Evolutionary conservation across 306 rosid species (phyloP), one percentile per base, ranked within the genome.

Genomic region (Benincasa hispida): DNA sequence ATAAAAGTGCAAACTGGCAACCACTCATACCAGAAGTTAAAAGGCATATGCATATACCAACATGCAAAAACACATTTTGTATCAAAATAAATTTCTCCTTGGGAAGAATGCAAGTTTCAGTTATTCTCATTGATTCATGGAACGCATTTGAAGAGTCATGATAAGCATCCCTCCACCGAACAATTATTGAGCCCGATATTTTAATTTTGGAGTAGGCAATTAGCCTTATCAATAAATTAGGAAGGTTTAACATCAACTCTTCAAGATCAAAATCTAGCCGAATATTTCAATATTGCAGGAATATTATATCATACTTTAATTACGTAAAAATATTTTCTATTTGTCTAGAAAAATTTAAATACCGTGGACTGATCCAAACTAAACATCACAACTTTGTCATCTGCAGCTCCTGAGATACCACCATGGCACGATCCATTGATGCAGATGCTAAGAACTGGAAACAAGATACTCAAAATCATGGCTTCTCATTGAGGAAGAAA

Each of bases 341-440:
- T 18, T 39, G 25, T 66, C 5, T 5, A 77, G 78, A 57, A 10
- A 78, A 80, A 50, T 25, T 54, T 28, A 62, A 76, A 84, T 91
- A 94, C 97, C 96, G 39, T 81, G 80, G 97, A 82, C 81, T 90
- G 89, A 81, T 94, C 97, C 95, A 94, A 80, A 85, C 87, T 76
- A 79, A 78, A 89, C 88, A 88, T 82, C 81, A 90, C 79, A 83
- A 89, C 76, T 84, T 88, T 94, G 83, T 91, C 89, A 84, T 91
- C 97, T 32, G 97, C 96, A 62, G 93, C 89, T 87, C 97, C 98
- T 0, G 93, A 90, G 84, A 94, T 80, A 53, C 96, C 97, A 77
- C 97, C 98, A n/a, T 76, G 88, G 85, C 96, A 90, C 28, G 87
- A 81, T 54, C 86, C 92, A 41, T 94, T 96, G 74, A 86, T 10